phyloP scores from a whole-genome alignment of 768 basidiomycete species.

The Mycena latifolia region DNA sequence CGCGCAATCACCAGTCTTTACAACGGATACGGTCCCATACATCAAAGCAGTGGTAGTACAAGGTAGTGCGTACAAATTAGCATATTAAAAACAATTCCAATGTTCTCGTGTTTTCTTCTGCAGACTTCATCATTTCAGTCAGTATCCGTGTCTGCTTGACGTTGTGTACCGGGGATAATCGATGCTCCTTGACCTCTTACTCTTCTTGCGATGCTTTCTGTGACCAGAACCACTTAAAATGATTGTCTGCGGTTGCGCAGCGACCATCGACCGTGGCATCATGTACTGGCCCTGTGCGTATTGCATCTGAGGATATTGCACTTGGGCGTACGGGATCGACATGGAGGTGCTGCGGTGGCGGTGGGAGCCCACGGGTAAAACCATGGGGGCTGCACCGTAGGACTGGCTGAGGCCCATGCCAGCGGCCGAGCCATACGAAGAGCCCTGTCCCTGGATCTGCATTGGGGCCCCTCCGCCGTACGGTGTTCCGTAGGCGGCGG shows the following conservation, averaged over 20 bases:
- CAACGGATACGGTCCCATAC: no score
- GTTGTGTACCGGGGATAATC: conserved; percentile 33
- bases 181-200: conserved; percentile 45
- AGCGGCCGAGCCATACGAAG: conserved; percentile 16
- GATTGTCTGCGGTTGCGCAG: conserved; percentile 43
- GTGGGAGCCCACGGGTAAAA: conserved; percentile 40
- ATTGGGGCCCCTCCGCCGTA: conserved; percentile 20
- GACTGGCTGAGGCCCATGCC: conserved; percentile 29
- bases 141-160: conserved; percentile 1
- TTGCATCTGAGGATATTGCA: conserved; percentile 34
- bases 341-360: conserved; percentile 48
- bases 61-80: conserved; percentile 6
- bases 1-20: no score
- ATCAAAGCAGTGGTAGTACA: neutral
- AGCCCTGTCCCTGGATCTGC: neutral
- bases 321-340: conserved; percentile 46
- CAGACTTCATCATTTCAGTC: neutral
- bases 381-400: conserved; percentile 33
- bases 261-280: conserved; percentile 23
- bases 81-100: neutral
- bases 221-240: conserved; percentile 40
- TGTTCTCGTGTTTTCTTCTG: neutral
- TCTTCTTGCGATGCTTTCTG: conserved; percentile 46
- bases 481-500: conserved; percentile 10
- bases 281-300: conserved; percentile 29